A percentile compares a stretch with the other conserved stretches of the same genome.
These are phyloP conservation scores for Salvia rosmarinus DNA, from an alignment of 257 asterid genomes.

Conservation along the genomic window DNA sequence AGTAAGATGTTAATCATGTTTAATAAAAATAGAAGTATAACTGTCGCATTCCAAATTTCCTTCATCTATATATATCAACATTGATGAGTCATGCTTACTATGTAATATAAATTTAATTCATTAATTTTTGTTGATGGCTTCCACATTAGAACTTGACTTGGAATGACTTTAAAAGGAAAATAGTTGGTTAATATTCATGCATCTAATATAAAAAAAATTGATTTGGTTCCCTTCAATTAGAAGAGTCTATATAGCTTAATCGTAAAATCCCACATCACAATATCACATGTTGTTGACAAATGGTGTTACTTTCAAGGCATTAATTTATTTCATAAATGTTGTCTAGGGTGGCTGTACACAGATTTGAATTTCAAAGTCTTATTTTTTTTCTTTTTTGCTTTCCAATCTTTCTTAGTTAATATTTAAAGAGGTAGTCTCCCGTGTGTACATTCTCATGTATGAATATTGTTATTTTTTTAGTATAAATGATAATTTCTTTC, in stretches of 20 bases:
- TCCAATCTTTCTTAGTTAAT: neutral
- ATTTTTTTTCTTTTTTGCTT: too few relatives aligned
- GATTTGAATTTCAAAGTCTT: constrained; percentile 26
- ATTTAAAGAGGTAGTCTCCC: too few relatives aligned
- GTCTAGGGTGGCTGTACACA: constrained; percentile 44
- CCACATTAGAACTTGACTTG: constrained; percentile 22
- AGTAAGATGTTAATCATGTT: too few relatives aligned
- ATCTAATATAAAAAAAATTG: constrained; percentile 23
- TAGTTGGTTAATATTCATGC: constrained; percentile 38
- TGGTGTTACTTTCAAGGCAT: constrained; percentile 37
- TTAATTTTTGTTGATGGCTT: constrained; percentile 32
- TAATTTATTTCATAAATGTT: constrained; percentile 22
- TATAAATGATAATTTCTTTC: too few relatives aligned
- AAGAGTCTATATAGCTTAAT: constrained; percentile 30
- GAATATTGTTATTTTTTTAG: too few relatives aligned
- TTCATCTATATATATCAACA: neutral
- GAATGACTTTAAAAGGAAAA: constrained; percentile 30
- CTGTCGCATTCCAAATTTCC: neutral
- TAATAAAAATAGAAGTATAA: neutral
- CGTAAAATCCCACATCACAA: constrained; percentile 32
- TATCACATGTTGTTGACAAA: constrained; percentile 48
- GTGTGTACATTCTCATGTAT: too few relatives aligned
- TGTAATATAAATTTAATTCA: neutral
- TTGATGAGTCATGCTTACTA: constrained; percentile 22
- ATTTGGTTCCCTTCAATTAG: constrained; percentile 34